A percentile compares a stretch with the other conserved stretches of the same genome.
These are phyloP conservation scores for Xylariomycetidae sp. DNA, from an alignment of 2,329 filamentous ascomycete species.

Conservation along the genomic window DNA sequence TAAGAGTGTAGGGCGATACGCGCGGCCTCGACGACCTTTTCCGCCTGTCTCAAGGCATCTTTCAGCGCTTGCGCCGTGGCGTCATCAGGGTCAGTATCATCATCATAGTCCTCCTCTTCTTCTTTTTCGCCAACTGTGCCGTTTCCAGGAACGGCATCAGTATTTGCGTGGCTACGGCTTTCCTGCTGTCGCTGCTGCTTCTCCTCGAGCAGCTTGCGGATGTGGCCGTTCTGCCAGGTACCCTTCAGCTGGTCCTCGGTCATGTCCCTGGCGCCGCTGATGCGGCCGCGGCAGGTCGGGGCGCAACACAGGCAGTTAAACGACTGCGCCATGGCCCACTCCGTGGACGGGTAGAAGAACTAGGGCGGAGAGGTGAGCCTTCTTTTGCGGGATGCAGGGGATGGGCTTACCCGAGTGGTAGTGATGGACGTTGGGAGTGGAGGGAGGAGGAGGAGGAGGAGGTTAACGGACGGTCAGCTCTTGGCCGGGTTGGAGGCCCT, in stretches of 20 bases:
- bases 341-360: slow-evolving; percentile 73
- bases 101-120: too few species aligned
- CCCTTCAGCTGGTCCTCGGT: slow-evolving; percentile 46
- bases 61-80: slow-evolving; percentile 37
- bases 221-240: slow-evolving; percentile 59
- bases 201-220: slow-evolving; percentile 50
- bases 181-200: slow-evolving; percentile 17
- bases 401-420: neutral
- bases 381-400: slow-evolving; percentile 10
- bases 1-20: slow-evolving; percentile 39
- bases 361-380: slow-evolving; percentile 20
- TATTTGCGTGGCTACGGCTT: too few species aligned
- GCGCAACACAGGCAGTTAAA: slow-evolving; percentile 62
- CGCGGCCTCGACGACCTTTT: slow-evolving; percentile 43
- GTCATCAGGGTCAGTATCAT: slow-evolving; percentile 21
- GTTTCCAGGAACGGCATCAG: too few species aligned
- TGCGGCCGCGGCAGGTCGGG: slow-evolving; percentile 53
- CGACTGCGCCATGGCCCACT: slow-evolving; percentile 70
- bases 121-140: too few species aligned
- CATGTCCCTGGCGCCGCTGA: slow-evolving; percentile 62
- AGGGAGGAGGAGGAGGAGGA: neutral
- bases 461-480: slow-evolving; percentile 47
- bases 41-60: slow-evolving; percentile 39
- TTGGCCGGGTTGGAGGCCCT: slow-evolving; percentile 49
- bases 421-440: neutral